Percentiles rank a stretch among this genome's conserved stretches.
Conservation (phyloP, 768 basidiomycete genomes). For the Suillus weaverae region DNA sequence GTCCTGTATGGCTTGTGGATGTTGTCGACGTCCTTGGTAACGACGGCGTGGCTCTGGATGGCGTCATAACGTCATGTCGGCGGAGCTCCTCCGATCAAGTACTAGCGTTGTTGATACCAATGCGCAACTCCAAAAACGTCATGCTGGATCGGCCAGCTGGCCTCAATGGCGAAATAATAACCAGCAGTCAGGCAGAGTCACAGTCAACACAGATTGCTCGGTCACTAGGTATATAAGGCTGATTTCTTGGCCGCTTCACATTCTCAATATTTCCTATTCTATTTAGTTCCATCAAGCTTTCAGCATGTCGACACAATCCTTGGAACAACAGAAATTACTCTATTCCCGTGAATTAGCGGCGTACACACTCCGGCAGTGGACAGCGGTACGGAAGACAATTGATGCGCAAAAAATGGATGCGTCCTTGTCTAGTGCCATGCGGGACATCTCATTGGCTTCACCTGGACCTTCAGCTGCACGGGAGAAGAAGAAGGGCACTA, state of each 20-base stretch:
- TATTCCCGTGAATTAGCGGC: constrained; percentile 23
- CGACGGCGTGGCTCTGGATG: background rate
- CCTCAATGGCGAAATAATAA: background rate
- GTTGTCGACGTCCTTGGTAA: background rate
- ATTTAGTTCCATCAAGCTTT: background rate
- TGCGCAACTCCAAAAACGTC: constrained; percentile 2
- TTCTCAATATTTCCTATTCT: background rate
- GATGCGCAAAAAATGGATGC: constrained; percentile 13
- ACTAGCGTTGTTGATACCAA: background rate
- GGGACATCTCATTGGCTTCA: background rate
- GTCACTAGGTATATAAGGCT: background rate
- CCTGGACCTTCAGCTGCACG: background rate
- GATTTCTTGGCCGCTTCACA: too few relatives aligned
- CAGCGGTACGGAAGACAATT: constrained; percentile 11
- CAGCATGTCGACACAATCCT: constrained; percentile 9
- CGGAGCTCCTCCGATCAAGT: background rate
- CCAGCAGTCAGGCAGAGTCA: background rate
- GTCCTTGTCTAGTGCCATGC: constrained; percentile 1
- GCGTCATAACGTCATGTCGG: background rate
- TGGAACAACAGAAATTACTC: constrained; percentile 8
- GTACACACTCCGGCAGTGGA: constrained; percentile 23
- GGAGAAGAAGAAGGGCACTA: background rate
- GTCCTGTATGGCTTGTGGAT: background rate
- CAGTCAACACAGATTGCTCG: background rate
- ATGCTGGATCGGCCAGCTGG: background rate